Evolutionary conservation across 2,329 filamentous ascomycete species (phyloP).

Genomic region (Paecilomyces variotii): DNA sequence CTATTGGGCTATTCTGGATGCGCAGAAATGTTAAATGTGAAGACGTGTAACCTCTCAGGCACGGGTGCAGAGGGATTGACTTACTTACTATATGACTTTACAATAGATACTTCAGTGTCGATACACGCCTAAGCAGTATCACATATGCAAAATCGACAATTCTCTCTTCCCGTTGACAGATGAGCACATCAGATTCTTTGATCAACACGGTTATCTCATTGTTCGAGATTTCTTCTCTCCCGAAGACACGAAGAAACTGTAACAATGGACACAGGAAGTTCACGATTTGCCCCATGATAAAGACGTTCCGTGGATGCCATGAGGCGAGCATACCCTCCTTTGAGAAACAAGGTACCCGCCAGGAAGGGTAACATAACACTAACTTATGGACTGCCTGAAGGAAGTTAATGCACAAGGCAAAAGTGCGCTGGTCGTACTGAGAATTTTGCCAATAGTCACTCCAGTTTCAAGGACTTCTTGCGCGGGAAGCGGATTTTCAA

Average conservation of each 20-base stretch:
- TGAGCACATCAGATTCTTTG: background rate
- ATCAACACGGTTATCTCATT: slow-evolving; percentile 18
- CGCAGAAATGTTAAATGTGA: background rate
- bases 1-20: too few relatives aligned
- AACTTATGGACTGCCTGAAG: slow-evolving; percentile 1
- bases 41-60: background rate
- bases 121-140: background rate
- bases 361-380: background rate
- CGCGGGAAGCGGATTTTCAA: slow-evolving; percentile 23
- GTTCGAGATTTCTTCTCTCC: slow-evolving; percentile 15
- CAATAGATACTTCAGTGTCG: background rate
- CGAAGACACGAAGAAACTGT: slow-evolving; percentile 12
- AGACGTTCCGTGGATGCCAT: slow-evolving; percentile 23
- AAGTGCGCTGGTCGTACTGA: slow-evolving; percentile 24
- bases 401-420: slow-evolving; percentile 24
- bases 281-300: slow-evolving; percentile 24
- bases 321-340: slow-evolving; percentile 9
- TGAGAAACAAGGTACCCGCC: background rate
- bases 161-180: background rate
- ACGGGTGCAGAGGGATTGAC: background rate
- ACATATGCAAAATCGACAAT: background rate
- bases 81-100: background rate
- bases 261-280: slow-evolving; percentile 28
- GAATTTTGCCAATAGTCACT: slow-evolving; percentile 25
- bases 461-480: slow-evolving; percentile 27